Evolutionary conservation across 2,329 filamentous ascomycete species (phyloP).

Genomic region (Diaporthe australafricana): DNA sequence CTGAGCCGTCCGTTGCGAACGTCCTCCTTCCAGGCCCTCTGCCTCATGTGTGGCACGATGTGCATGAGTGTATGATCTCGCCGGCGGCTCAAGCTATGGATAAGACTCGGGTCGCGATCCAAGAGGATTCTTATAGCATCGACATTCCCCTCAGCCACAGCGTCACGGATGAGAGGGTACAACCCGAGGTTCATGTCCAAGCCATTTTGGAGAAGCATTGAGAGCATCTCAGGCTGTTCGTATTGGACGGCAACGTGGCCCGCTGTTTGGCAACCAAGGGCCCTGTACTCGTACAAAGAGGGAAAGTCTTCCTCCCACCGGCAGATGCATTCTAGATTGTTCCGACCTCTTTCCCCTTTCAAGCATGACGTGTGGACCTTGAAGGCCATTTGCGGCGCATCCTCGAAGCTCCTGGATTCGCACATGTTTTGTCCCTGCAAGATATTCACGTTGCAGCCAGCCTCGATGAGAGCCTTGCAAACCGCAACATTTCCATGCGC

Average conservation of each 20-base stretch:
- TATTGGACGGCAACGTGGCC: not conserved
- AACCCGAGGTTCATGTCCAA: not conserved
- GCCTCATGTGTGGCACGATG: not conserved
- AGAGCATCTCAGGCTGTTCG: not conserved
- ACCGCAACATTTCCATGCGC: not conserved
- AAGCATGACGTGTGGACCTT: not conserved
- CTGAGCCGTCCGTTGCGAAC: not conserved
- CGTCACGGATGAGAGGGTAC: not conserved
- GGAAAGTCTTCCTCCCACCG: not conserved
- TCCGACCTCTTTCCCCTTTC: not conserved
- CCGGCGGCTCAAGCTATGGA: no score
- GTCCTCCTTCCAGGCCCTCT: accelerated
- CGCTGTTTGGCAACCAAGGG: not conserved
- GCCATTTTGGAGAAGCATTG: not conserved
- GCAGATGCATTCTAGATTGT: not conserved
- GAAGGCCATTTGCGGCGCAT: not conserved
- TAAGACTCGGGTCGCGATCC: not conserved
- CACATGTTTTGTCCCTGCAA: not conserved
- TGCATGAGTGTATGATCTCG: not conserved
- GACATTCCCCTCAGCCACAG: not conserved
- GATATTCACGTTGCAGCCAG: not conserved
- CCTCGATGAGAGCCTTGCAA: not conserved
- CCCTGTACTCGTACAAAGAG: not conserved
- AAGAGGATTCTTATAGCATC: not conserved
- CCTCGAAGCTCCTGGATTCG: no score